Evolutionary conservation across 179 eudicot species (phyloP).

Genomic region (Dionaea muscipula): DNA sequence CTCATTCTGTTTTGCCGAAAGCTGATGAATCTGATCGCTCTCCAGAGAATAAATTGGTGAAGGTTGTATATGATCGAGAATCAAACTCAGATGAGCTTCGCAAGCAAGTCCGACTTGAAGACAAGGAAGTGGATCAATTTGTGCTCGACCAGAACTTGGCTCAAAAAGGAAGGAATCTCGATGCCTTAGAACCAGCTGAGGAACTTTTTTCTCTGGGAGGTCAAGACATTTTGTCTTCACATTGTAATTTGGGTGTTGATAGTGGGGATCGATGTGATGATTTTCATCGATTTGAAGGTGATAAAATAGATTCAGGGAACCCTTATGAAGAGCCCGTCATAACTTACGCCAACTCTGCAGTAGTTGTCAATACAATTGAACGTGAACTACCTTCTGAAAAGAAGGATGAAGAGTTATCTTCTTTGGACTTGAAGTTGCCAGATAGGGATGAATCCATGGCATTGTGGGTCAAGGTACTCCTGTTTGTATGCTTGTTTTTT

Average conservation of each 20-base stretch:
- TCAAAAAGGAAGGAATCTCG: slow-evolving; percentile 20
- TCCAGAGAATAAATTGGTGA: slow-evolving; percentile 32
- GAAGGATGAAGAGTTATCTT: slow-evolving; percentile 33
- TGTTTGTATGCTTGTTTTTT: slow-evolving; percentile 7
- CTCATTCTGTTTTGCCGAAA: slow-evolving; percentile 32
- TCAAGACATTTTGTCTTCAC: slow-evolving; percentile 22
- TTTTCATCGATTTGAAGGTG: slow-evolving; percentile 1
- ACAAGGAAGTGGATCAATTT: slow-evolving; percentile 22
- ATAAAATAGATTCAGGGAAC: neutral
- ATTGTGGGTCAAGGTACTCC: slow-evolving; percentile 89
- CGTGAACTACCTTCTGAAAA: slow-evolving; percentile 25
- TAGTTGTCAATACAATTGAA: slow-evolving; percentile 44
- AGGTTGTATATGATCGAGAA: slow-evolving; percentile 27
- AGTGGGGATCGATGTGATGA: neutral
- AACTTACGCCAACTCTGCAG: slow-evolving; percentile 37
- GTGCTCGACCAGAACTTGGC: slow-evolving; percentile 20
- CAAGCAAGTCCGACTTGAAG: slow-evolving; percentile 20
- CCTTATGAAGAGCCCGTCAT: slow-evolving; percentile 6
- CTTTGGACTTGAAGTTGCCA: slow-evolving; percentile 37
- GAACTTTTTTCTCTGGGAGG: slow-evolving; percentile 23
- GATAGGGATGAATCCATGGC: slow-evolving; percentile 63
- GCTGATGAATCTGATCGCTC: slow-evolving; percentile 40
- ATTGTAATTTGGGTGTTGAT: neutral
- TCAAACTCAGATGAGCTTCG: slow-evolving; percentile 24
- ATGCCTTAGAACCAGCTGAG: slow-evolving; percentile 21